Percentiles rank a stretch among this genome's conserved stretches.
Conservation (phyloP, 2,329 filamentous ascomycete species). For the Clonostachys byssicola region DNA sequence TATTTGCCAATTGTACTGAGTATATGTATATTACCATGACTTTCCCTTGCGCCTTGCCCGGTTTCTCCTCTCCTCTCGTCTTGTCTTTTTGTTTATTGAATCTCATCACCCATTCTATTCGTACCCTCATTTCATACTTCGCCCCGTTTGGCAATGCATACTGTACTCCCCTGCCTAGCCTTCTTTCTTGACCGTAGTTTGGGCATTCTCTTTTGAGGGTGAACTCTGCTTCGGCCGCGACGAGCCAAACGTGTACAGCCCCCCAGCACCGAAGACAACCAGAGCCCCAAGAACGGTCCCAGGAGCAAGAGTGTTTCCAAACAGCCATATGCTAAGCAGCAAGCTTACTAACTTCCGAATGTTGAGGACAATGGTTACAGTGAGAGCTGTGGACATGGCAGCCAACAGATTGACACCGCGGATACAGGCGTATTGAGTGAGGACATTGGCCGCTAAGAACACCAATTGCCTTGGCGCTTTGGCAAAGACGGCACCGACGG, state of each 20-base stretch:
- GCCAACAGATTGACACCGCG: conserved; percentile 93
- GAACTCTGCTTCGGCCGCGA: background rate
- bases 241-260: conserved; percentile 67
- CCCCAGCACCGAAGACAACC: conserved; percentile 88
- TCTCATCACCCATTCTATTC: background rate
- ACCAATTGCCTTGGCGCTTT: conserved; percentile 64
- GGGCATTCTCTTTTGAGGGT: too few relatives aligned
- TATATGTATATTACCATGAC: background rate
- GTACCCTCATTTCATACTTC: background rate
- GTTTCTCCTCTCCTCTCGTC: background rate
- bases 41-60: conserved; percentile 4
- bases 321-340: conserved; percentile 87
- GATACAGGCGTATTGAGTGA: conserved; percentile 94
- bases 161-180: too few relatives aligned
- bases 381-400: conserved; percentile 82
- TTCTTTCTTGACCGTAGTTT: too few relatives aligned
- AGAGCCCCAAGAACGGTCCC: conserved; percentile 78
- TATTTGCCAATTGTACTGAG: too few relatives aligned
- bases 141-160: too few relatives aligned
- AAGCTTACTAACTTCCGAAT: conserved; percentile 91
- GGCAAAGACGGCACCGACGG: background rate
- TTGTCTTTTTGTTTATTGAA: conserved; percentile 11
- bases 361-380: conserved; percentile 94
- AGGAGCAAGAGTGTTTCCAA: conserved; percentile 75
- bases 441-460: conserved; percentile 69